A percentile compares a stretch with the other conserved stretches of the same genome.
These are phyloP conservation scores for Lecanicillium sp. DNA, from an alignment of 2,329 filamentous ascomycete genomes.

Conservation along the genomic window DNA sequence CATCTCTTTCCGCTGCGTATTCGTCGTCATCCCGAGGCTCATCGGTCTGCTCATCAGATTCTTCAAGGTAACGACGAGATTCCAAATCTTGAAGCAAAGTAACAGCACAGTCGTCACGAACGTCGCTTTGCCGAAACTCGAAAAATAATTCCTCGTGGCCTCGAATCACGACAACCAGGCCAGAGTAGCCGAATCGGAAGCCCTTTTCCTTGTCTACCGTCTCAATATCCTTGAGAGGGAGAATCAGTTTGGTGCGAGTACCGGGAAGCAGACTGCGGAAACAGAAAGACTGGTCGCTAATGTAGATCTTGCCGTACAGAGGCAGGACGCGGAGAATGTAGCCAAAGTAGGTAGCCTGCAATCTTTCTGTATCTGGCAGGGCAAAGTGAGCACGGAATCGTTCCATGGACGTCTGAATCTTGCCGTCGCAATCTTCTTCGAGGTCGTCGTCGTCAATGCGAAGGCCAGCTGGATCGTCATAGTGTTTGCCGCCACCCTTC, in stretches of 20 bases:
- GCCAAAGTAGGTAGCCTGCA: slow-evolving; percentile 88
- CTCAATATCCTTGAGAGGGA: slow-evolving; percentile 86
- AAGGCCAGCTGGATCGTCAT: slow-evolving; percentile 55
- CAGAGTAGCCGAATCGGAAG: slow-evolving; percentile 85
- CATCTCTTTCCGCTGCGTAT: slow-evolving; percentile 74
- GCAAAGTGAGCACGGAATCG: slow-evolving; percentile 88
- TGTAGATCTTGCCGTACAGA: slow-evolving; percentile 93
- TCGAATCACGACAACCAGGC: slow-evolving; percentile 84
- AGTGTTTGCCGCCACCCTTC: slow-evolving; percentile 85
- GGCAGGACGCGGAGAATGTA: slow-evolving; percentile 84
- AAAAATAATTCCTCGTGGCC: slow-evolving; percentile 97
- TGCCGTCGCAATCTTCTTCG: slow-evolving; percentile 55
- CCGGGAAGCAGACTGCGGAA: slow-evolving; percentile 88
- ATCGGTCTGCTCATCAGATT: slow-evolving; percentile 61
- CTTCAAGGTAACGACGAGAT: slow-evolving; percentile 61
- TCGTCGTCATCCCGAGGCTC: slow-evolving; percentile 65
- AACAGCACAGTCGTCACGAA: slow-evolving; percentile 82
- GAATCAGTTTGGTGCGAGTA: slow-evolving; percentile 84
- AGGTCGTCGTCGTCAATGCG: slow-evolving; percentile 50
- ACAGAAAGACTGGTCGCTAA: slow-evolving; percentile 81
- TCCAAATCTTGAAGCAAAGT: slow-evolving; percentile 75
- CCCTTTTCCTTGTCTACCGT: slow-evolving; percentile 94
- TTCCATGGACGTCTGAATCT: slow-evolving; percentile 62
- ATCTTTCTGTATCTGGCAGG: slow-evolving; percentile 72
- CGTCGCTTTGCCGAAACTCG: slow-evolving; percentile 72